Evolutionary conservation across 495 filamentous ascomycete genomes (phyloP), one percentile per base, ranked within the genome.

Genomic region (Letharia columbiana): DNA sequence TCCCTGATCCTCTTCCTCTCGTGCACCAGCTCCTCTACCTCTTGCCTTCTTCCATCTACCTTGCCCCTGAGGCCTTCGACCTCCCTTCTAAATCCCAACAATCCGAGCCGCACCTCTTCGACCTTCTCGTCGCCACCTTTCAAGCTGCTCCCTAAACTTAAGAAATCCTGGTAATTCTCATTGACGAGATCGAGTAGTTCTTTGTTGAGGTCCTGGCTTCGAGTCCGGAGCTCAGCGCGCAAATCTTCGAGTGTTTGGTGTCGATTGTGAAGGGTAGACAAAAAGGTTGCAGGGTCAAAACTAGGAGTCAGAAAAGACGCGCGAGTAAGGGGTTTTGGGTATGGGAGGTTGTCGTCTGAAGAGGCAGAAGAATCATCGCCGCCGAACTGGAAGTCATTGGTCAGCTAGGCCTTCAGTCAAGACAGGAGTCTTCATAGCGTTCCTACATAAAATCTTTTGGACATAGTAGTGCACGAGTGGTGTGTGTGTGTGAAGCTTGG

Each of bases 171-270:
- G 74, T 97, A 97, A 75, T 98, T 92, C 41, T 88, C 81, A 73
- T 98, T 98, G 67, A 99, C 92, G 2, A 98, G 83, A 74, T 96
- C 92, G 7, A 98, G 80, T 12, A 99, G 79, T 74, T 99, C 93
- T 64, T 87, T 86, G 67, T 84, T 87, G 60, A 98, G 83, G 23
- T 86, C 79, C 68, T 88, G 83, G 65, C 85, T 86, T 35, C 94
- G 82, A 56, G 88, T 81, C 20, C 91, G 86, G 6, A 99, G 81
- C 70, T 99, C 95, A 39, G 86, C 75, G 20, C 92, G 89, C 23
- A 99, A 81, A 75, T 99, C 95, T 74, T 96, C 93, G 59, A 99
- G 89, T 4, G 91, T 96, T 73, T 98, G 94, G 73, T 97, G 92
- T 1, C 94, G 87, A 72, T 92, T 87, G 41, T 82, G 87, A 1